Evolutionary conservation across 306 rosid species (phyloP).

Genomic region (Cucurbita ficifolia): DNA sequence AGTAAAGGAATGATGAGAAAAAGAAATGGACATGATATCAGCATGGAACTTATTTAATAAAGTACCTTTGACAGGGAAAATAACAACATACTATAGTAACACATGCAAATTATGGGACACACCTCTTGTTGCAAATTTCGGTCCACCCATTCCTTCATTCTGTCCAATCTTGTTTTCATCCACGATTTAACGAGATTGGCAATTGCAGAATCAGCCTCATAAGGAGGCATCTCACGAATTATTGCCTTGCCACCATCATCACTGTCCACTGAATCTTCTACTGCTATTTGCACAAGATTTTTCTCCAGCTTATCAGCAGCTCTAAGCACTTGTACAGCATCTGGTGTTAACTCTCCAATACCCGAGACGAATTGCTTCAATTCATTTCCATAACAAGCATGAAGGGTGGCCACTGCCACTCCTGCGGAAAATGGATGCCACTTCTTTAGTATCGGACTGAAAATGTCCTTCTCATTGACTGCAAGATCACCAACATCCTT

Average conservation of each 20-base stretch:
- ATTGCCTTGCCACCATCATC: conserved; percentile 97
- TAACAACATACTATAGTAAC: not conserved
- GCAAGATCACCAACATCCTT: conserved; percentile 92
- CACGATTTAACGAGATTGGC: conserved; percentile 86
- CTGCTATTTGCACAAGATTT: conserved; percentile 91
- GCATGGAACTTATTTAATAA: not conserved
- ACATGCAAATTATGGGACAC: conserved; percentile 14
- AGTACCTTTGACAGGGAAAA: not conserved
- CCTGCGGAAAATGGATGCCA: conserved; percentile 98
- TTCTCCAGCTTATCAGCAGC: conserved; percentile 97
- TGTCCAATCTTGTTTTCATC: conserved; percentile 79
- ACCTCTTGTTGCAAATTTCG: conserved; percentile 97
- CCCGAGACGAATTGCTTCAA: conserved; percentile 75
- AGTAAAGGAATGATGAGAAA: not conserved
- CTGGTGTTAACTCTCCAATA: conserved; percentile 81
- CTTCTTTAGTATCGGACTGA: conserved; percentile 83
- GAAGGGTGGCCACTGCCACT: conserved; percentile 96
- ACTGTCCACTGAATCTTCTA: conserved; percentile 88
- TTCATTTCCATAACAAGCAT: conserved; percentile 82
- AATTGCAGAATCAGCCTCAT: conserved; percentile 81
- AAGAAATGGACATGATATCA: not conserved
- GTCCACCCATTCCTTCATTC: conserved; percentile 87
- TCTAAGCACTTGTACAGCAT: conserved; percentile 82
- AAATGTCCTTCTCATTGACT: conserved; percentile 57
- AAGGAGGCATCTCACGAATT: conserved; percentile 99